phyloP scores from a whole-genome alignment of 805 yeast genomes.

The Groenewaldozyma salmanticensis region DNA sequence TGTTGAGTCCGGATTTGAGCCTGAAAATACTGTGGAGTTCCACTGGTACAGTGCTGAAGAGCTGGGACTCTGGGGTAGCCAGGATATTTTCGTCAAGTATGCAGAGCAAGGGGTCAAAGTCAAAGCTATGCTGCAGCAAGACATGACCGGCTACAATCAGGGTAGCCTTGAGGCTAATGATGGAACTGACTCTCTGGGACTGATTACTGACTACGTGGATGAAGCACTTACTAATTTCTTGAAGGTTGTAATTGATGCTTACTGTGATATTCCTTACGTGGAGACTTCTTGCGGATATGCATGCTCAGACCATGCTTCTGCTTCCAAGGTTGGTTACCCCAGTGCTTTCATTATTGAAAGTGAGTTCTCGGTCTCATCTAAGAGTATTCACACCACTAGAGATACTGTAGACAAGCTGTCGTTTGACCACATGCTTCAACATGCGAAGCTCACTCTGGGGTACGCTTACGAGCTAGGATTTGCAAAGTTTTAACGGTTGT shows the following conservation, averaged over 20 bases:
- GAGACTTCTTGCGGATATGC: conserved; percentile 85
- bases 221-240: conserved; percentile 47
- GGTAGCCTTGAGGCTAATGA: conserved; percentile 41
- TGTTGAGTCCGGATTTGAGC: conserved; percentile 36
- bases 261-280: conserved; percentile 57
- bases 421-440: conserved; percentile 71
- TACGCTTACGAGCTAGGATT: conserved; percentile 59
- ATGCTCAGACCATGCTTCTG: conserved; percentile 89
- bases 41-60: conserved; percentile 96
- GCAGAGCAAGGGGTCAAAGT: conserved; percentile 39
- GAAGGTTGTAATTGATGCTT: conserved; percentile 48
- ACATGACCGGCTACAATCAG: conserved; percentile 77
- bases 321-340: conserved; percentile 74
- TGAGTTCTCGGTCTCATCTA: conserved; percentile 51
- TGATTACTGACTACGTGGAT: conserved; percentile 63
- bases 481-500: conserved; percentile 26
- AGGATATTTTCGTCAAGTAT: conserved; percentile 60
- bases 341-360: conserved; percentile 76
- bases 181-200: conserved; percentile 62
- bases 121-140: conserved; percentile 84
- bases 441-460: conserved; percentile 66
- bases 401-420: conserved; percentile 79
- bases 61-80: conserved; percentile 80
- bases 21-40: conserved; percentile 73
- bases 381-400: conserved; percentile 62